Evolutionary conservation across 768 basidiomycete species (phyloP), one percentile per base, ranked within the genome.

Genomic region (Phlebiopsis gigantea): DNA sequence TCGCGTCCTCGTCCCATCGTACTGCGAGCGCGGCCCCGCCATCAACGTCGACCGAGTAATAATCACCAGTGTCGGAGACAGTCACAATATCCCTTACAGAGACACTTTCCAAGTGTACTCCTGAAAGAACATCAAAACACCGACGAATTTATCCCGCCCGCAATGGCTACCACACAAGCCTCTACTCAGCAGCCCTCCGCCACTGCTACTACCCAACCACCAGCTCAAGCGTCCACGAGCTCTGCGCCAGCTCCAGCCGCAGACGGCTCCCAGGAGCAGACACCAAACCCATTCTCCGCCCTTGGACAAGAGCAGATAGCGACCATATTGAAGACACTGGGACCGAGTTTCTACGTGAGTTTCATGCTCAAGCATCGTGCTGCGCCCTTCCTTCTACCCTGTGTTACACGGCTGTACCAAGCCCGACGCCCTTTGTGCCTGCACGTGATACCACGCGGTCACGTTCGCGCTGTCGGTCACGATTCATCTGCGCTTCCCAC

Each of bases 231-330:
- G 50, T 50, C 46, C 19, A 55, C 39, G 41, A 49, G 19, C 15
- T 59, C 29, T 2, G 56, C 43, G 45, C 45, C 61, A 52, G 28
- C 67, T 49, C 52, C 61, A 22, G 47, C 57, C 29, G 56, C 30
- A 45, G 48, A 47, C 46, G 63, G 65, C 53, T 4, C 30, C 28
- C 10, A 48, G 22, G 49, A 53, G 30, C 15, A 59, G 1, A 59
- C 61, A 51, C 57, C 46, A 1, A 60, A 5, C 34, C 62, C 30
- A 19, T 51, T 42, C 42, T 65, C 52, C 53, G 41, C 53, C 58
- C 61, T 86, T 47, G 80, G 83, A 64, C 73, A 77, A 21, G 73
- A 74, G 29, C 85, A 87, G 69, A 75, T 89, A 53, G 74, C 83
- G 69, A 78, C 71, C 48, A 68, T 89, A 28, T 70, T 89, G 22